A percentile compares a stretch with the other conserved stretches of the same genome.
Evolutionary conservation across 169 alveolate genomes (phyloP).

Genomic region (Blepharisma undulans): DNA sequence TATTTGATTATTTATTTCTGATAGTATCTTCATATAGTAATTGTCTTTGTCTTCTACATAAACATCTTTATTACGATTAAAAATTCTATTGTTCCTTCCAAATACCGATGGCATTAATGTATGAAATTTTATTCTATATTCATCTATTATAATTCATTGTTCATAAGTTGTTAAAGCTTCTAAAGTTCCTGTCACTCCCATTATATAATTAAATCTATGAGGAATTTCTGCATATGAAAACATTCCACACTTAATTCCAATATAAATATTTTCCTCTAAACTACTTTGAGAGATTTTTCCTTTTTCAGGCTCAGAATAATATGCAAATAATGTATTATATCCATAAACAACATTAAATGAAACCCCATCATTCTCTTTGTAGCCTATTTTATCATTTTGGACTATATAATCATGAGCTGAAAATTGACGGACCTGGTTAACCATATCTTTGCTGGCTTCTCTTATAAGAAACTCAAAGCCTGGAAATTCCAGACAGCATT

Average conservation of each 20-base stretch:
- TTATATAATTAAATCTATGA: background rate
- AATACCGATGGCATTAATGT: background rate
- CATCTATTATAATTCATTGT: too few species aligned
- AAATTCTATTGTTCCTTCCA: background rate
- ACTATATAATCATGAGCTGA: background rate
- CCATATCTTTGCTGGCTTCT: background rate
- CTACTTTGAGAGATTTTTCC: background rate
- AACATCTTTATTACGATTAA: background rate
- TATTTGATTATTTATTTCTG: too few species aligned
- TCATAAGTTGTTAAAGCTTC: background rate
- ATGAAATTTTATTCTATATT: too few species aligned
- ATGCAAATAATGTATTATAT: background rate
- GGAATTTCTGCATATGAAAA: background rate
- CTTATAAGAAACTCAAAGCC: background rate
- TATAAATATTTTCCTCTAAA: too few species aligned
- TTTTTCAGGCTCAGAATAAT: background rate
- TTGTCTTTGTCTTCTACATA: background rate
- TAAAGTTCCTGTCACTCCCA: background rate
- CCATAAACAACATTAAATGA: background rate
- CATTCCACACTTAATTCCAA: background rate
- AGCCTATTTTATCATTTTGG: background rate
- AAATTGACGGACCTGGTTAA: too few species aligned
- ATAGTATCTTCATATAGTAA: too few species aligned
- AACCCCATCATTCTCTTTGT: background rate
- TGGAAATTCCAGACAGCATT: background rate